These are phyloP conservation scores for Scopulariopsis brevicaulis DNA, from an alignment of 2,329 filamentous ascomycete genomes.

Conservation along the genomic window DNA sequence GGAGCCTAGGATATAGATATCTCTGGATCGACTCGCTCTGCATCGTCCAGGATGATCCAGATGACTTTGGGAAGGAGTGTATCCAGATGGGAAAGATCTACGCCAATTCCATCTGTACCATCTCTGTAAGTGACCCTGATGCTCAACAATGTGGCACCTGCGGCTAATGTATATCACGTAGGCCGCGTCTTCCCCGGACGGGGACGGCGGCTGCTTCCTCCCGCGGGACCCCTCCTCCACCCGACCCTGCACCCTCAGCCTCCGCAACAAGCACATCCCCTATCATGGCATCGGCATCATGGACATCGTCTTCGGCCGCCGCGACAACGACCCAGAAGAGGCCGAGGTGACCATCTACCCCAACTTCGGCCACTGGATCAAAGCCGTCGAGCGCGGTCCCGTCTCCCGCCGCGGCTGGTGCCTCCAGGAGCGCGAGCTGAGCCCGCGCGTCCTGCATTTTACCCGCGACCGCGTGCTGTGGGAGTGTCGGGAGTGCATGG, in stretches of 20 bases:
- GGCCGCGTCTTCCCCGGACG: too few relatives aligned
- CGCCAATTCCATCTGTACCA: not conserved
- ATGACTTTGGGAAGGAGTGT: slow-evolving; percentile 11
- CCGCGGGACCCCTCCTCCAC: too few relatives aligned
- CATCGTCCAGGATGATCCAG: slow-evolving; percentile 12
- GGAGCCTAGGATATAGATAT: not conserved
- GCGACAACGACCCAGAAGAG: too few relatives aligned
- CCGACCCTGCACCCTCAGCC: too few relatives aligned
- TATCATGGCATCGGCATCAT: too few relatives aligned
- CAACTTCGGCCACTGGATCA: slow-evolving; percentile 1
- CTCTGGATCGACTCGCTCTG: slow-evolving; percentile 15
- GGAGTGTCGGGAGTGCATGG: slow-evolving; percentile 6
- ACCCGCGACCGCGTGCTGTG: not conserved
- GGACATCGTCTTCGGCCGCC: too few relatives aligned
- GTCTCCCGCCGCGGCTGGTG: slow-evolving; percentile 7
- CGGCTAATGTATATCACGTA: not conserved
- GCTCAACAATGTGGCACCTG: not conserved
- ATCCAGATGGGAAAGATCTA: not conserved
- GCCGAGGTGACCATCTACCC: too few relatives aligned
- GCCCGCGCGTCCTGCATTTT: slow-evolving; percentile 6
- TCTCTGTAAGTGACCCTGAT: not conserved
- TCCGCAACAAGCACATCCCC: too few relatives aligned
- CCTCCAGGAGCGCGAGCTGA: slow-evolving; percentile 8
- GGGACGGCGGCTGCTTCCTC: too few relatives aligned
- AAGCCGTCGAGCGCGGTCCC: not conserved